These are phyloP conservation scores for Leccinum rimulosum DNA, from an alignment of 768 basidiomycete species.

Conservation along the genomic window DNA sequence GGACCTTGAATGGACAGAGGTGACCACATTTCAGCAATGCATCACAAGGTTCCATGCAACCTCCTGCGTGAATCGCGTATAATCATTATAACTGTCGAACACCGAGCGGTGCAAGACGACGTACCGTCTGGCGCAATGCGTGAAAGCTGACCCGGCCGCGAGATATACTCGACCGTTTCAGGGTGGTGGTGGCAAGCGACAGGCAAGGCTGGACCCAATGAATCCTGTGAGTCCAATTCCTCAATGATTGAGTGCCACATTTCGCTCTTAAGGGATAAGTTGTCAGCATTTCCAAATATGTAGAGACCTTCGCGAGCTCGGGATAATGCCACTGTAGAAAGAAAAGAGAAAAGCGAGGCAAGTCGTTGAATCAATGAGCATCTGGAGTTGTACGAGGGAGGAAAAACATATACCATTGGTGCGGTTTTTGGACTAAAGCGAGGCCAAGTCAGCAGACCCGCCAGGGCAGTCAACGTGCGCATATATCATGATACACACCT, in stretches of 20 bases:
- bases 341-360: not conserved
- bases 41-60: conserved; percentile 59
- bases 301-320: conserved; percentile 73
- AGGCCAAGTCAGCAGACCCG: not conserved
- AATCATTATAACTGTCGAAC: not conserved
- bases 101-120: not conserved
- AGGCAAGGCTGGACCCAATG: conserved; percentile 53
- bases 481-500: conserved; percentile 37
- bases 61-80: conserved; percentile 39
- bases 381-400: not conserved
- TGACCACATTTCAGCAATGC: conserved; percentile 59
- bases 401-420: conserved; percentile 44
- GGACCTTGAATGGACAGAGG: conserved; percentile 58
- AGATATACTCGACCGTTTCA: conserved; percentile 38
- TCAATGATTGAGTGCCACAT: conserved; percentile 62
- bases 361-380: not conserved
- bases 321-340: conserved; percentile 58
- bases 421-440: conserved; percentile 49
- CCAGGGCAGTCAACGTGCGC: not conserved
- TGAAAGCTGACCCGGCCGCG: conserved; percentile 50
- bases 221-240: conserved; percentile 48
- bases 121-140: conserved; percentile 56
- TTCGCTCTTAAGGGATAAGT: conserved; percentile 45
- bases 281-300: conserved; percentile 65
- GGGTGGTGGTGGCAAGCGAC: conserved; percentile 57